These are phyloP conservation scores for Trichoderma sp. DNA, from an alignment of 2,329 filamentous ascomycete species.

Conservation along the genomic window DNA sequence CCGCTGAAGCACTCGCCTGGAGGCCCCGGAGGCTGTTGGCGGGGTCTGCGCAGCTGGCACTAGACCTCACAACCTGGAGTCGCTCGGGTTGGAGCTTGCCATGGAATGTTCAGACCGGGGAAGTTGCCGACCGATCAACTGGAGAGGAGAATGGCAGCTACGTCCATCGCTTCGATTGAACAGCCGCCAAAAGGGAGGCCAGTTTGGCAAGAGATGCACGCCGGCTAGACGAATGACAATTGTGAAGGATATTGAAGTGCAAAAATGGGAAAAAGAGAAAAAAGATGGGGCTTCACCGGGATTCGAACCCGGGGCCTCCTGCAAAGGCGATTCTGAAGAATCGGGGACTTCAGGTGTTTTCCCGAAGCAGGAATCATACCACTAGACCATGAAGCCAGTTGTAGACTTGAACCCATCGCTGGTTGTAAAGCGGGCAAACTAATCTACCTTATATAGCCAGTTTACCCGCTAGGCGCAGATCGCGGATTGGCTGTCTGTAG, in stretches of 20 bases:
- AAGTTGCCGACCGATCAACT: neutral
- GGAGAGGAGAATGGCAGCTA: too few species aligned
- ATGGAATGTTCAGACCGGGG: neutral
- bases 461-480: neutral
- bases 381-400: slow-evolving; percentile 34
- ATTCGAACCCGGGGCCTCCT: slow-evolving; percentile 35
- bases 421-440: slow-evolving; percentile 4
- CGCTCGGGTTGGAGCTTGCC: neutral
- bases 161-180: too few species aligned
- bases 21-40: neutral
- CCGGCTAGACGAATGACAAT: neutral
- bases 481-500: neutral
- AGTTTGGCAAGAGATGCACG: too few species aligned
- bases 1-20: neutral
- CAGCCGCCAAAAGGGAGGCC: too few species aligned
- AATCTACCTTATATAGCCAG: neutral
- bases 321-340: slow-evolving; percentile 32
- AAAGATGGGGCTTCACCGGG: slow-evolving; percentile 31
- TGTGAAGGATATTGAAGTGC: neutral
- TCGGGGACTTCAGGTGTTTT: slow-evolving; percentile 29
- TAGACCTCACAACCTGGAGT: neutral
- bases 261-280: slow-evolving; percentile 1
- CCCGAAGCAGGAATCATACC: slow-evolving; percentile 36
- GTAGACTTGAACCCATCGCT: slow-evolving; percentile 27
- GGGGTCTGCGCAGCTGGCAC: slow-evolving; percentile 1